phyloP scores from a whole-genome alignment of 2,329 filamentous ascomycete species.

The Arthrocladium fulminans region DNA sequence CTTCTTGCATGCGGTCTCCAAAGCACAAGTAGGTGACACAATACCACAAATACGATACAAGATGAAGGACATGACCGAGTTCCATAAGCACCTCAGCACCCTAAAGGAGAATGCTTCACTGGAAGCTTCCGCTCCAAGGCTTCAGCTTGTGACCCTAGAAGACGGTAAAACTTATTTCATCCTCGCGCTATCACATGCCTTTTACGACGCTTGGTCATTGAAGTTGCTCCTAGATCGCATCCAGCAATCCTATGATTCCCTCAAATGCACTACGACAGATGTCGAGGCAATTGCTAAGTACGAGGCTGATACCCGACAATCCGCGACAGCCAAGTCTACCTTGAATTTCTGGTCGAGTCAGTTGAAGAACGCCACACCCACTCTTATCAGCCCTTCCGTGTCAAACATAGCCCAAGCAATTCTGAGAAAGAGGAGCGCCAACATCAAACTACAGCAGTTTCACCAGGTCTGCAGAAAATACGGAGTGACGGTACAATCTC shows the following conservation, averaged over 20 bases:
- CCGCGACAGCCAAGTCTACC: neutral
- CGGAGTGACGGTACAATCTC: conserved; percentile 63
- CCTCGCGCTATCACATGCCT: conserved; percentile 71
- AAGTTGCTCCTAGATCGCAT: conserved; percentile 64
- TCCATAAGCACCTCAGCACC: conserved; percentile 9
- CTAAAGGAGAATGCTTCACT: conserved; percentile 17
- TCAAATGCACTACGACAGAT: neutral
- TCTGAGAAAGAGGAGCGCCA: neutral
- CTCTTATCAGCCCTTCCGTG: neutral
- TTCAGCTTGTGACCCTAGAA: conserved; percentile 31
- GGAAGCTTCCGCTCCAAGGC: conserved; percentile 11
- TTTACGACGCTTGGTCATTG: conserved; percentile 86
- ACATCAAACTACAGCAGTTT: neutral
- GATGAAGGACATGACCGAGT: conserved; percentile 3
- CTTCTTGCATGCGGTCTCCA: conserved; percentile 11
- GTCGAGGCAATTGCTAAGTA: neutral
- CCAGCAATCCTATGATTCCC: conserved; percentile 43
- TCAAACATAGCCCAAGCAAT: neutral
- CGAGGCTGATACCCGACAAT: neutral
- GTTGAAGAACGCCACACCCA: neutral
- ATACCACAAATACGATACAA: conserved; percentile 2
- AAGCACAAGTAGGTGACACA: neutral
- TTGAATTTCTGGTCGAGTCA: conserved; percentile 3
- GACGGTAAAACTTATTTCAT: conserved; percentile 36
- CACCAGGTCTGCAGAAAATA: conserved; percentile 47